Evolutionary conservation across 208 protist species (phyloP), one percentile per base, ranked within the genome.

Genomic region (Tritrichomonas foetus): DNA sequence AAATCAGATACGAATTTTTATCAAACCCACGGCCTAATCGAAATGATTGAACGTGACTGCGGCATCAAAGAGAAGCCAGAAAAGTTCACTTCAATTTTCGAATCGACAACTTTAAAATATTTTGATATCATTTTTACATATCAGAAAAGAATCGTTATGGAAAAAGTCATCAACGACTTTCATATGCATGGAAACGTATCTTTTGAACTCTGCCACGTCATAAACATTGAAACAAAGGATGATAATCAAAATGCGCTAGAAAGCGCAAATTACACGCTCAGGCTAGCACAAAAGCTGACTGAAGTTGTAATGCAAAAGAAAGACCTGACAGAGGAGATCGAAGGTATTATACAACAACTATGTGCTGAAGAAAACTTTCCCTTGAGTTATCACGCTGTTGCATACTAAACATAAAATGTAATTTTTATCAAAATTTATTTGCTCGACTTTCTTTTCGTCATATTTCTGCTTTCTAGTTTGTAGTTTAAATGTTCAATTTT

Each of bases 101-200:
- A 89, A 20, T 47, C 47, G 11, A 47, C 13, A 22, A 61, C 78
- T 39, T 20, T 33, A 53, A 89, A 57, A 89, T 89, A 57, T 16
- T 89, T 89, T 50, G 78, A 89, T 89, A 20, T 89, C 22, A 89
- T 89, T n/a, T 89, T 89, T 50, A 89, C 78, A 53, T 89, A 89
- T 39, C 41, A 82, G 22, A 50, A 57, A 47, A 53, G 22, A 57
- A 39, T 39, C 57, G 27, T 69, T n/a, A 89, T 89, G 78, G 78
- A 89, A 39, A 89, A 47, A 89, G 78, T 89, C 14, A 33, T 89
- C 33, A 9, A 25, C 3, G 78, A 89, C 33, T 89, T 89, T 30
- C 44, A 47, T 53, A 20, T 20, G 39, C 25, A 89, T 49, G 78
- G 78, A 57, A 89, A 57, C 39, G 27, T 16, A 57, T 41, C 41